phyloP scores from a whole-genome alignment of 78 protist genomes.

The Bigelowiella natans region DNA sequence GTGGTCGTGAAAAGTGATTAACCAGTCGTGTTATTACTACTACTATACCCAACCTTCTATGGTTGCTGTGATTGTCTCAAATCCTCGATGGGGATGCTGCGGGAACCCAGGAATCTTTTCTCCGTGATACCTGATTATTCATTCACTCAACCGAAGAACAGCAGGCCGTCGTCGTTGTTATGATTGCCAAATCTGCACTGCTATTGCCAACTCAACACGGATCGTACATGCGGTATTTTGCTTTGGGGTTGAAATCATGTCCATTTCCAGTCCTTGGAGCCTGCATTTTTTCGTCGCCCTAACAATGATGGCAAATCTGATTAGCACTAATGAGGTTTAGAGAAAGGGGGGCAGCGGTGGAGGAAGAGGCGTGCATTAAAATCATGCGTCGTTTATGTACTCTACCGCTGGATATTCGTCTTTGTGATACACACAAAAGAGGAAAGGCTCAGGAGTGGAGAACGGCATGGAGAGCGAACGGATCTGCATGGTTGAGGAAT shows the following conservation, averaged over 20 bases:
- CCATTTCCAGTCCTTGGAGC: neutral
- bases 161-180: too few relatives aligned
- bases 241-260: neutral
- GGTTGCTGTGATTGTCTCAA: neutral
- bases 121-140: neutral
- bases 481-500: too few relatives aligned
- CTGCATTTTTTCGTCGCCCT: neutral
- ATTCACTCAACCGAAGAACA: too few relatives aligned
- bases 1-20: too few relatives aligned
- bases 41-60: neutral
- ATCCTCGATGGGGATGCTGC: neutral
- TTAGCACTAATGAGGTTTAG: neutral
- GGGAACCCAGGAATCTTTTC: neutral
- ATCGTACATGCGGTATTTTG: neutral
- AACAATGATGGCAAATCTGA: neutral
- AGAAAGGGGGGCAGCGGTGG: neutral
- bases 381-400: neutral
- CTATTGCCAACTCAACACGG: too few relatives aligned
- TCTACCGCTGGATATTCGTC: neutral
- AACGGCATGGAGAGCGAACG: neutral
- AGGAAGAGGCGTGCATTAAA: too few relatives aligned
- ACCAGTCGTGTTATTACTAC: too few relatives aligned
- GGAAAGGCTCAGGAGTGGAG: neutral
- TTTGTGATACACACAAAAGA: neutral
- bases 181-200: too few relatives aligned